phyloP scores from a whole-genome alignment of 352 stramenopile species.

The Pythium myriotylum region DNA sequence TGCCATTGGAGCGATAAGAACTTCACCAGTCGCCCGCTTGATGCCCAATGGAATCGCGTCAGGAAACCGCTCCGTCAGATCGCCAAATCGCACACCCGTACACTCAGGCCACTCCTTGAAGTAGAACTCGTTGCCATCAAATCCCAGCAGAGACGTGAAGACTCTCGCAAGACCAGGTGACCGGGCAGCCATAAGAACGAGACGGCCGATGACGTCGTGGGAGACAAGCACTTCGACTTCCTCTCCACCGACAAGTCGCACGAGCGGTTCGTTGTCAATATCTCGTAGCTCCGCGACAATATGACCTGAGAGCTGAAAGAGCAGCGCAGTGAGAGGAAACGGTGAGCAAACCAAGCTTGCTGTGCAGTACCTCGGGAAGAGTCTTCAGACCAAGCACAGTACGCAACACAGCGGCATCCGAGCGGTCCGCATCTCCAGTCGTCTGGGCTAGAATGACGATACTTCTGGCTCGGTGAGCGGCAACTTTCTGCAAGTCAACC shows the following conservation, averaged over 20 bases:
- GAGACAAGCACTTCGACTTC: conserved; percentile 85
- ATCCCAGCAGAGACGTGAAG: conserved; percentile 74
- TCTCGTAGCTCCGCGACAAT: conserved; percentile 89
- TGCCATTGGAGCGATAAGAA: conserved; percentile 60
- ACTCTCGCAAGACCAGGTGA: conserved; percentile 78
- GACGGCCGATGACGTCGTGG: conserved; percentile 87
- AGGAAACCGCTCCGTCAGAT: conserved; percentile 73
- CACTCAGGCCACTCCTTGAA: conserved; percentile 87
- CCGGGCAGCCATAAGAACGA: conserved; percentile 86
- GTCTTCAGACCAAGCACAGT: conserved; percentile 85
- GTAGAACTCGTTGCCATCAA: conserved; percentile 91
- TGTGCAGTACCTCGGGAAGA: conserved; percentile 42
- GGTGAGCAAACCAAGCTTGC: not conserved
- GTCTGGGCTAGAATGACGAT: conserved; percentile 86
- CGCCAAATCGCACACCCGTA: conserved; percentile 60
- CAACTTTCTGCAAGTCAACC: conserved; percentile 81
- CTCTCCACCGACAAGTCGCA: conserved; percentile 77
- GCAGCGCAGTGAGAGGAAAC: not conserved
- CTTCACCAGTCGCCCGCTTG: conserved; percentile 55
- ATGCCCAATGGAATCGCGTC: conserved; percentile 84
- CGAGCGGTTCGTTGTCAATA: conserved; percentile 85
- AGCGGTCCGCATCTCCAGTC: conserved; percentile 74
- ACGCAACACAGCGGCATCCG: conserved; percentile 73
- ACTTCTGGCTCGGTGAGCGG: conserved; percentile 65
- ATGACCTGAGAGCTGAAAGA: conserved; percentile 54